Conservation (phyloP, 306 rosid species). For the Fragaria iinumae region DNA sequence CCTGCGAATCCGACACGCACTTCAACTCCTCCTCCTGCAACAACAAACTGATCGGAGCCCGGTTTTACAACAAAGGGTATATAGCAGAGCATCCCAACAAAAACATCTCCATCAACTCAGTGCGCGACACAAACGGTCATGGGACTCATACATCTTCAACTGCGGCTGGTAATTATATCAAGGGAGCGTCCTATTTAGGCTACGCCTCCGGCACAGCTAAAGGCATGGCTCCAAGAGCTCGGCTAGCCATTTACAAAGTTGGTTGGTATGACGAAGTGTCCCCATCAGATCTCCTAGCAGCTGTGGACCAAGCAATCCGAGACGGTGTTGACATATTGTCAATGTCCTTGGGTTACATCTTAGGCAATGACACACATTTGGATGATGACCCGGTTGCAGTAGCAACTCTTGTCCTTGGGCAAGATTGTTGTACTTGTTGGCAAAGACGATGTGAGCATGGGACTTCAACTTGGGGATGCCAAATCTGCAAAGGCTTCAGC, state of each 20-base stretch:
- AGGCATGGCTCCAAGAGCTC: background rate
- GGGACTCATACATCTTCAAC: conserved; percentile 25
- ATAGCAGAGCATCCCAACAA: background rate
- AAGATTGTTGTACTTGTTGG: conserved; percentile 26
- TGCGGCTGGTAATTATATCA: conserved; percentile 3
- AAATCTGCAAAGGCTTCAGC: conserved; percentile 5
- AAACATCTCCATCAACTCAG: conserved; percentile 8
- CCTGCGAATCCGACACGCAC: background rate
- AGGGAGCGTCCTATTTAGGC: conserved; percentile 29
- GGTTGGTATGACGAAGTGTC: background rate
- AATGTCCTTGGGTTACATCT: conserved; percentile 4
- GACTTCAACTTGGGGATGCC: background rate
- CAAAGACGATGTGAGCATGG: conserved; percentile 9
- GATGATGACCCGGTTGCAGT: conserved; percentile 20
- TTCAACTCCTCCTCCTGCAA: conserved; percentile 28
- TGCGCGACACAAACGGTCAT: conserved; percentile 15
- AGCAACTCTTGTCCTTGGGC: conserved; percentile 13
- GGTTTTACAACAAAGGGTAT: conserved; percentile 21
- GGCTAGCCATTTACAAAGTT: conserved; percentile 16
- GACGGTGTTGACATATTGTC: conserved; percentile 24
- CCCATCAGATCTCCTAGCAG: conserved; percentile 8
- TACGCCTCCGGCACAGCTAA: conserved; percentile 12
- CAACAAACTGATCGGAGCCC: conserved; percentile 31
- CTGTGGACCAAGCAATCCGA: conserved; percentile 20
- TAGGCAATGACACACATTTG: background rate